Evolutionary conservation across 257 asterid genomes (phyloP).

Genomic region (Cinchona pubescens): DNA sequence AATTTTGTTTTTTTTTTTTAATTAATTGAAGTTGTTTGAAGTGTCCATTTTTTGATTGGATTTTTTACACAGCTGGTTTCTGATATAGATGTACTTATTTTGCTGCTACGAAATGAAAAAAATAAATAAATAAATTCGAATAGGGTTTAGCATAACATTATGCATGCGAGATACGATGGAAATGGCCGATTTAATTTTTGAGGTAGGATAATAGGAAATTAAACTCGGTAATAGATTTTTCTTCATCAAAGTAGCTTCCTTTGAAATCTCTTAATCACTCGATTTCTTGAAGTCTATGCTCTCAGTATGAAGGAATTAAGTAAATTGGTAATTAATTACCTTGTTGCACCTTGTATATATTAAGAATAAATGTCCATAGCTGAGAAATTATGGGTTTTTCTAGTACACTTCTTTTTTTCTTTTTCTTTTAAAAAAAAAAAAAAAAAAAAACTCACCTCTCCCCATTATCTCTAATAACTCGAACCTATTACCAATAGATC

Average conservation of each 20-base stretch:
- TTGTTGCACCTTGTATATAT: neutral
- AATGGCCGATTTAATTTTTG: neutral
- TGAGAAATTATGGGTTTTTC: too few relatives aligned
- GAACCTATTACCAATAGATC: too few relatives aligned
- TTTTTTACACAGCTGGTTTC: neutral
- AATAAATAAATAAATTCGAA: too few relatives aligned
- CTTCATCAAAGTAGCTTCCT: neutral
- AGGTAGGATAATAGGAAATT: neutral
- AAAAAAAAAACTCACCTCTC: too few relatives aligned
- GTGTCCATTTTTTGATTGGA: neutral
- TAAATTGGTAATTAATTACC: neutral
- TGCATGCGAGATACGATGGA: neutral
- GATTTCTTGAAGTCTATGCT: neutral
- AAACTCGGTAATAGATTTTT: neutral
- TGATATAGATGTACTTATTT: too few relatives aligned
- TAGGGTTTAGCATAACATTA: neutral
- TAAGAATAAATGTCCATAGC: too few relatives aligned
- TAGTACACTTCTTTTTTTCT: too few relatives aligned
- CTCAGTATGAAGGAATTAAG: neutral
- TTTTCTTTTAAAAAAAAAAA: too few relatives aligned
- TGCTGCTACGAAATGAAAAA: neutral
- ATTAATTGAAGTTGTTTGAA: too few relatives aligned
- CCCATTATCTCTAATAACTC: too few relatives aligned
- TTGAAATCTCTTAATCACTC: neutral
- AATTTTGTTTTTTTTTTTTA: too few relatives aligned